Base-by-base conservation (phyloP, 331 rosid species). In the Ulmus americana region DNA sequence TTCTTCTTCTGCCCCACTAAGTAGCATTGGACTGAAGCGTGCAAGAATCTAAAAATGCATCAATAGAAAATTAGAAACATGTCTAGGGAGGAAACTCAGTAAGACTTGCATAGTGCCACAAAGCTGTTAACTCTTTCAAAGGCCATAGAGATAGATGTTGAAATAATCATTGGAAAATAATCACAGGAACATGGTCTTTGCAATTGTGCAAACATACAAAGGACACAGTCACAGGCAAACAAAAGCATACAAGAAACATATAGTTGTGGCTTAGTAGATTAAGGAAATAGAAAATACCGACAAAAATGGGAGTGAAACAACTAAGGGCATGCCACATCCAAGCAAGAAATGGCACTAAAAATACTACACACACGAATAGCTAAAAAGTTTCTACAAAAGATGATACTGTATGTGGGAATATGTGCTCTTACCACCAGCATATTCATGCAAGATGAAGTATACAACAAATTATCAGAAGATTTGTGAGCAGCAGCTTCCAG, bases 21-120 rank as follows among this genome's bases (percentile, higher is more conserved):
- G 86, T 75, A 94, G 84, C 68, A 81, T 70, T 55, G 99, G 96
- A 77, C 95, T 79, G 76, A 84, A 87, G 61, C 96, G 90, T 53
- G 97, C 95, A 79, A 94, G 90, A 68, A 84, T 79, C 99, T 94
- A 96, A 62, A 73, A 75, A 79, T 68, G 12, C 13, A 64, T 8
- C 53, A 59, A 22, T 55, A 48, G 48, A 73, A 38, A 67, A 65
- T 70, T 71, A 12, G 55, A 52, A 12, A 54, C 45, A 9, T 47
- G 10, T 44, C 58, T 56, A 46, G 20, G 41, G 53, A 69, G 77
- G 45, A 51, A 61, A 4, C n/a, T 39, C 40, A 62, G 64, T 58
- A 62, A 15, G 28, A 67, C 70, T 38, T 43, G 7, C 45, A 65
- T 44, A 16, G 52, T 40, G 48, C 70, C 38, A 70, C n/a, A 38